These are phyloP conservation scores for Rhodotorula sp. DNA, from an alignment of 1,284 basidiomycete genomes.

Conservation along the genomic window DNA sequence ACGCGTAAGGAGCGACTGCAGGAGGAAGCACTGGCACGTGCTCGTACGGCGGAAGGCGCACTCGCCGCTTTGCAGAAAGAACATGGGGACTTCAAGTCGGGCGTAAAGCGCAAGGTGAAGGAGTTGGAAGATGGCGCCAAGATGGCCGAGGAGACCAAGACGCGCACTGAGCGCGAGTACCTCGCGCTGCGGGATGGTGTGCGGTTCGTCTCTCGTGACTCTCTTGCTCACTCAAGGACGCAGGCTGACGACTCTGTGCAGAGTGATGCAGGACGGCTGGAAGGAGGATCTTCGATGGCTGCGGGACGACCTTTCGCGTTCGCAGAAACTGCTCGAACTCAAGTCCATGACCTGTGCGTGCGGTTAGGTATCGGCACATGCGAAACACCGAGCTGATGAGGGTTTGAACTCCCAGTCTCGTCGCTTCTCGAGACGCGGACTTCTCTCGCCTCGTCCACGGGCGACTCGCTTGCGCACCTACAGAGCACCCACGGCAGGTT, in stretches of 20 bases:
- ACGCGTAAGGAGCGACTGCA: slow-evolving; percentile 78
- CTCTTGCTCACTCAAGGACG: no score
- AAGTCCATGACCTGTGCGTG: slow-evolving; percentile 13
- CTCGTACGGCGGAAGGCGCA: slow-evolving; percentile 47
- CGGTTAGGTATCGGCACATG: no score
- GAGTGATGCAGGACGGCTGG: slow-evolving; percentile 32
- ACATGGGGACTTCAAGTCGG: slow-evolving; percentile 25
- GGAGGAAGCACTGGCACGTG: slow-evolving; percentile 60
- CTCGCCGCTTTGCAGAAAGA: slow-evolving; percentile 30
- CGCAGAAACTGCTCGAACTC: slow-evolving; percentile 19
- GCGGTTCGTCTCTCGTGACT: slow-evolving; percentile 12
- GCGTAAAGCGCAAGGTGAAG: slow-evolving; percentile 38
- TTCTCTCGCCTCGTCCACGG: not conserved
- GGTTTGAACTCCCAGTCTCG: not conserved
- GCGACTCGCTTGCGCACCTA: no score
- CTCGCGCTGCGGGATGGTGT: slow-evolving; percentile 30
- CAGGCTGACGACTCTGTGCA: not conserved
- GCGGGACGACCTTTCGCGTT: slow-evolving; percentile 18
- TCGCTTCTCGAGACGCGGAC: not conserved
- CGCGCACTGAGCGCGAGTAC: slow-evolving; percentile 40
- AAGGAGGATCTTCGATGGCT: slow-evolving; percentile 35
- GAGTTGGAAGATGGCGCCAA: slow-evolving; percentile 46
- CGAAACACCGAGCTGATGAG: no score
- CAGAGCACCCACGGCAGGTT: not conserved
- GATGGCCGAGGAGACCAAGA: slow-evolving; percentile 39